Conservation (phyloP, 225 moss, liverwort and hornwort species). For the Asterella californica region DNA sequence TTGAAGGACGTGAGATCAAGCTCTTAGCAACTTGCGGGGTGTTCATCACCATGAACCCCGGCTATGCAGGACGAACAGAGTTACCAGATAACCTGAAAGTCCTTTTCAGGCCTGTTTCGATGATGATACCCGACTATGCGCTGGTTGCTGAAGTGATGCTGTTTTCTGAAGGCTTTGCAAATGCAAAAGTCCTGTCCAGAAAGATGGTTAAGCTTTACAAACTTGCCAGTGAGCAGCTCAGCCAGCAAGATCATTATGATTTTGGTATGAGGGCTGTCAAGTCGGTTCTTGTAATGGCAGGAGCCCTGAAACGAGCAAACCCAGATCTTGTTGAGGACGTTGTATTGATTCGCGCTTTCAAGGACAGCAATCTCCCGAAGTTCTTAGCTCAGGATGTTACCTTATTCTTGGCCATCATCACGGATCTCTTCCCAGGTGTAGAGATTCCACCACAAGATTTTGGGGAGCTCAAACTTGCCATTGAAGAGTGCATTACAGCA, state of each 20-base stretch:
- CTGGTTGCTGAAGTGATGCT: slow-evolving; percentile 90
- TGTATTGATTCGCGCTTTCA: slow-evolving; percentile 89
- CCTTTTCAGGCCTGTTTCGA: slow-evolving; percentile 78
- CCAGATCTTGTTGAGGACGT: slow-evolving; percentile 75
- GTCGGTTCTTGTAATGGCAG: slow-evolving; percentile 88
- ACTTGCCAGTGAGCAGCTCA: slow-evolving; percentile 87
- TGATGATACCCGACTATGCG: slow-evolving; percentile 97
- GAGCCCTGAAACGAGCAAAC: slow-evolving; percentile 77
- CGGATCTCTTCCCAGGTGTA: slow-evolving; percentile 84
- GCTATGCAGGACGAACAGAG: slow-evolving; percentile 83
- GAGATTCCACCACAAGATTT: slow-evolving; percentile 85
- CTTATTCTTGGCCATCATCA: slow-evolving; percentile 82
- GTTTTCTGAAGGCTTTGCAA: slow-evolving; percentile 94
- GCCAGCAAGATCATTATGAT: slow-evolving; percentile 96
- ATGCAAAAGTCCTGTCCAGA: slow-evolving; percentile 75
- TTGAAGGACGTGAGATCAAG: slow-evolving; percentile 87
- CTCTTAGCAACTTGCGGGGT: slow-evolving; percentile 71
- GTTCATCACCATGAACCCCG: slow-evolving; percentile 94
- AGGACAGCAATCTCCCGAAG: slow-evolving; percentile 90
- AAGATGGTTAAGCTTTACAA: slow-evolving; percentile 96
- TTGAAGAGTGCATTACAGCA: slow-evolving; percentile 55
- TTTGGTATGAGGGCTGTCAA: slow-evolving; percentile 96
- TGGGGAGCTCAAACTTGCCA: slow-evolving; percentile 70
- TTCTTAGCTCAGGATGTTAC: slow-evolving; percentile 78
- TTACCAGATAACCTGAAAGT: slow-evolving; percentile 85